Evolutionary conservation across 129 eudicot genomes (phyloP), one percentile per base, ranked within the genome.

Genomic region (Flaveria linearis): DNA sequence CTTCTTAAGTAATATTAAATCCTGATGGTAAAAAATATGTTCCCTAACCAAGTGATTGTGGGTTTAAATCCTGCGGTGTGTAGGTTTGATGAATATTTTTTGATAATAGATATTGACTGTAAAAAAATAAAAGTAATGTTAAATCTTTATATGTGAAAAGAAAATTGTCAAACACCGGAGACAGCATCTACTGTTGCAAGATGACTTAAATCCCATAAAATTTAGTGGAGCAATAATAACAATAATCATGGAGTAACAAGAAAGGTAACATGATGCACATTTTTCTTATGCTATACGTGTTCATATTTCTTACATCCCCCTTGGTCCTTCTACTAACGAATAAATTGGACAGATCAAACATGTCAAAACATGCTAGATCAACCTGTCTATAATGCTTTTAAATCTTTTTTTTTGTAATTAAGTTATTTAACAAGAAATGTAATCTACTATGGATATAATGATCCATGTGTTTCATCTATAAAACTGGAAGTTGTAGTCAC

Each of bases 201-300:
- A 56, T 23, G 17, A 12, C 42, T 66, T 13, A 14, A 36, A 52
- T 33, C 51, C 52, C 74, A 76, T 41, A 78, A 43, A 77, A 36
- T 2, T 36, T 28, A 69, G 64, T 69, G 76, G 70, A 69, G 52
- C 72, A 26, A 53, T 23, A 15, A 15, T 66, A 42, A 65, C 16
- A 60, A 47, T 68, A 57, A 39, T 75, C 16, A 64, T 75, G 50
- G 33, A 61, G 53, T 47, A 62, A 62, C 75, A 16, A 43, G 14
- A 68, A 28, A 57, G 15, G 50, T 77, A n/a, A 68, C 76, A 58
- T 70, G 71, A 30, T 60, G 52, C 70, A 42, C 62, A 45, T 58
- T 13, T 78, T 69, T 61, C n/a, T 58, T 41, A 69, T 69, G 42
- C 20, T 64, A 2, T 9, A 45, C 14, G 65, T 33, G 73, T 50